Base-by-base conservation (phyloP, 768 basidiomycete genomes). In the Tremella yokohamensis region DNA sequence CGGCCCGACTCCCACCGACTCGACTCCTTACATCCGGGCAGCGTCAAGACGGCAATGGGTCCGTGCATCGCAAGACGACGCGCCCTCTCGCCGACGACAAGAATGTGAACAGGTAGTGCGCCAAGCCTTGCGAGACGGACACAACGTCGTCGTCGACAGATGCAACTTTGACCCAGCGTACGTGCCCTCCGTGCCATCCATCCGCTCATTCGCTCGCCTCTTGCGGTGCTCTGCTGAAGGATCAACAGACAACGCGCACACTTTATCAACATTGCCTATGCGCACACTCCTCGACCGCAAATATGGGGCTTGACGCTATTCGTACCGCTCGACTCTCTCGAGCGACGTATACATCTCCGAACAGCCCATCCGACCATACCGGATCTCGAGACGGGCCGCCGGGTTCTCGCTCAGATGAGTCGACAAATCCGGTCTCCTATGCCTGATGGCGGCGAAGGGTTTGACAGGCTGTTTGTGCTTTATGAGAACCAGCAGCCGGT, bases 61-160 rank as follows among this genome's bases (percentile, higher is more conserved):
- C 37, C 56, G 75, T 55, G 75, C 73, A 16, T 72, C 70, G 9
- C 75, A 76, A 56, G 75, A 76, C 53, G 73, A 76, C 54, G 70
- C 70, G 1, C 73, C 68, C 2, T 54, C 29, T 57, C 52, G 68
- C 40, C 57, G 69, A 29, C 51, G 73, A 25, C 70, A 73, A 40
- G 75, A 76, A 47, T 68, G 66, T 29, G 73, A 75, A 49, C 61
- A 56, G 12, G 38, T 64, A 19, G 69, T 70, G 1, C 54, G 65
- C 24, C 40, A 52, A 3, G 73, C 59, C 1, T 38, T 75, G 38
- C 13, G 45, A 34, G 45, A 60, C 6, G 71, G 73, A 11, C 40
- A 56, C 45, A 74, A 71, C 56, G 75, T 75, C 15, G 61, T 74
- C 3, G 70, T 76, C 2, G 75, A 76, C 52, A 48, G 75, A 39